Base-by-base conservation (phyloP, 495 filamentous ascomycete genomes). In the Pyrenopolyporus hunteri region DNA sequence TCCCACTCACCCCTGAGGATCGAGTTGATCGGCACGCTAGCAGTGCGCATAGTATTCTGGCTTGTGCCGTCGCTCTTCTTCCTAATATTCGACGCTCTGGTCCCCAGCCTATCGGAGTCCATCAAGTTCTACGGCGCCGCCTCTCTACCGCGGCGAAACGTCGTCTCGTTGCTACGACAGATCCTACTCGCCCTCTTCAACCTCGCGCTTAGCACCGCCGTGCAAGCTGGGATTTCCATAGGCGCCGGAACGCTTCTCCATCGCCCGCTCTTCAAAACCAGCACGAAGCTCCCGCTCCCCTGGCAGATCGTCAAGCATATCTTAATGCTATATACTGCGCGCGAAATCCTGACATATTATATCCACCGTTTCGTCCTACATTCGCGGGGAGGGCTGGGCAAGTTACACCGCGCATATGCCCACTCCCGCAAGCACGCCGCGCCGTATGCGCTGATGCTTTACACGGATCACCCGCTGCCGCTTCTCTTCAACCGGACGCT, bases 381-480 rank as follows among this genome's bases (percentile, higher is more conserved):
- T 73, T 61, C 67, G 3, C 42, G 61, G 0, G 60, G 61, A 4
- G 36, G 43, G 1, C 9, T 73, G 14, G 58, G 70, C 23, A 51
- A 69, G 9, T 75, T 78, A 32, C 92, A 96, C 70, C 55, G 73
- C 6, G 43, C 49, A 33, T 91, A 89, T 83, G 86, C 89, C 52
- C 91, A 96, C 67, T 66, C 74, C 11, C 57, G 59, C 44, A 58
- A 53, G 37, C 74, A 87, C 14, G 57, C 70, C 3, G 72, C 83
- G 0, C 88, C 90, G 1, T 92, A 83, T 76, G 81, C 88, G 16
- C 68, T 80, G 19, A 70, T 80, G 86, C 40, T 84, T 80, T 59
- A 87, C 81, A 33, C 86, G 69, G 92, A 97, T 72, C 91, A 96
- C 63, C 91, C 92, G 0, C 25, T 88, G n/a, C 75, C 83, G 3